phyloP scores from a whole-genome alignment of 768 basidiomycete genomes.

The Grammothele lineata region DNA sequence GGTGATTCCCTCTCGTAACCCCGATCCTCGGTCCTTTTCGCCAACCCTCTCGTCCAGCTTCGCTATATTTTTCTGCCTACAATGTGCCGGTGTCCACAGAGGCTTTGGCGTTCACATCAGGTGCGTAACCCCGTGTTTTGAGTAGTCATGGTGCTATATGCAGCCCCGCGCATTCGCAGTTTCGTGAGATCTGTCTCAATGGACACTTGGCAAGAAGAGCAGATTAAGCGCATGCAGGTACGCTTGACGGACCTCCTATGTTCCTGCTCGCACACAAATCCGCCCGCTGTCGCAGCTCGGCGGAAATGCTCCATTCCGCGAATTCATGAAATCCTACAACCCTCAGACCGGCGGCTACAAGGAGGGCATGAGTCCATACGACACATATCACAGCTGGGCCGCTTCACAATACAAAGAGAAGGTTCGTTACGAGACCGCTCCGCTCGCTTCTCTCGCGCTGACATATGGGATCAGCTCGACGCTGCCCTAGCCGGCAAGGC shows the following conservation, averaged over 20 bases:
- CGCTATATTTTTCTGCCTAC: slow-evolving; percentile 88
- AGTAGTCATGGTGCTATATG: too few relatives aligned
- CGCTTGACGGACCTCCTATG: slow-evolving; percentile 13
- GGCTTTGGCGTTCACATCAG: slow-evolving; percentile 94
- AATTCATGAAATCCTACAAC: slow-evolving; percentile 75
- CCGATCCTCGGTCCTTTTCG: too few relatives aligned
- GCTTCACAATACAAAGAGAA: slow-evolving; percentile 94
- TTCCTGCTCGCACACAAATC: slow-evolving; percentile 13
- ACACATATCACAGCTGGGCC: slow-evolving; percentile 92
- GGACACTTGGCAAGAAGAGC: slow-evolving; percentile 94
- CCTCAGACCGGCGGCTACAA: slow-evolving; percentile 66
- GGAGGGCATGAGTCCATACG: slow-evolving; percentile 55
- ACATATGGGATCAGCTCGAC: slow-evolving; percentile 56
- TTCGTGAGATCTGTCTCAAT: slow-evolving; percentile 93
- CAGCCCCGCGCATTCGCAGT: slow-evolving; percentile 32
- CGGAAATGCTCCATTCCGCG: slow-evolving; percentile 79
- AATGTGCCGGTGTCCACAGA: slow-evolving; percentile 80
- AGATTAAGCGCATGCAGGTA: slow-evolving; percentile 88
- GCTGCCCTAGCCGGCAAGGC: slow-evolving; percentile 66
- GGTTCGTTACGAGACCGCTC: slow-evolving; percentile 37
- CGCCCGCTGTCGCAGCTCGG: slow-evolving; percentile 53
- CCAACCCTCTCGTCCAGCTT: slow-evolving; percentile 42
- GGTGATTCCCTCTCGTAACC: too few relatives aligned
- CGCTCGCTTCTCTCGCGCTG: slow-evolving; percentile 11
- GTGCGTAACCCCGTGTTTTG: slow-evolving; percentile 26